Percentiles rank a stretch among this genome's conserved stretches.
Conservation (phyloP, 2,329 filamentous ascomycete genomes). For the Orbilia blumenaviensis region DNA sequence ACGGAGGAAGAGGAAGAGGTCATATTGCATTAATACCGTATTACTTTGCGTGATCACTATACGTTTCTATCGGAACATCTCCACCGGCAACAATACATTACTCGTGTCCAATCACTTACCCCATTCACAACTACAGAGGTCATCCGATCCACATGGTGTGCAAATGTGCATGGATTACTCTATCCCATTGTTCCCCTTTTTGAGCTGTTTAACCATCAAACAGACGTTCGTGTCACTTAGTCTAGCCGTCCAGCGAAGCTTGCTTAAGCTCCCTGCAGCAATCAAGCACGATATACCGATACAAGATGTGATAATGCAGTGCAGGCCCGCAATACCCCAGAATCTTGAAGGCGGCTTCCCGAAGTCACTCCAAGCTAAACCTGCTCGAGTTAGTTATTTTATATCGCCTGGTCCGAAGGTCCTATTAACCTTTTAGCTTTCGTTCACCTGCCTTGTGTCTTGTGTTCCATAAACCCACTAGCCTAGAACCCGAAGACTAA, state of each 20-base stretch:
- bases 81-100: constrained; percentile 11
- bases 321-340: constrained; percentile 6
- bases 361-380: neutral
- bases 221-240: constrained; percentile 1
- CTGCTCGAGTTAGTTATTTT: neutral
- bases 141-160: constrained; percentile 10
- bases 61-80: neutral
- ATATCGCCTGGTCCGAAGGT: neutral
- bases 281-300: constrained; percentile 13
- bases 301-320: constrained; percentile 8
- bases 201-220: neutral
- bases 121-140: neutral
- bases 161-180: neutral
- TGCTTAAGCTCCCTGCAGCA: constrained; percentile 9
- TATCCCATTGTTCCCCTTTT: neutral
- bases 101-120: constrained; percentile 16
- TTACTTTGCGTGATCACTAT: constrained; percentile 14
- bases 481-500: neutral
- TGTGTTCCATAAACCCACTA: neutral
- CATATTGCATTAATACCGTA: neutral
- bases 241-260: constrained; percentile 11
- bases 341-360: neutral
- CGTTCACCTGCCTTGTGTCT: neutral
- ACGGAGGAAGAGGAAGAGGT: neutral
- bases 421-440: neutral